Evolutionary conservation across 768 basidiomycete genomes (phyloP), one percentile per base, ranked within the genome.

Genomic region (Kwoniella sp.): DNA sequence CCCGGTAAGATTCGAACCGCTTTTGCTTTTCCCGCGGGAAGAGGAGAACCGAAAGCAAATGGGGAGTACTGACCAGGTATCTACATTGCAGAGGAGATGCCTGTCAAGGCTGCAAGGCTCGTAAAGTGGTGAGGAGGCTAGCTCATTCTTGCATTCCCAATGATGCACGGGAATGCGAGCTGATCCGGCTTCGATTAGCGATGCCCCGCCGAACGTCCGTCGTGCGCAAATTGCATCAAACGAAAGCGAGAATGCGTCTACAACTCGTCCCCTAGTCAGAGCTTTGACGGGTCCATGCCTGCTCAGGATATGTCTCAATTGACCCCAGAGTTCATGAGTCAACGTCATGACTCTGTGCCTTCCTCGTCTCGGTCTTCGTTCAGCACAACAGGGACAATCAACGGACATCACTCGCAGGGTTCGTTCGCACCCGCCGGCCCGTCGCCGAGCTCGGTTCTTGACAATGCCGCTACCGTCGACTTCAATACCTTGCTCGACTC

Each of bases 61-160:
- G n/a, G n/a, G n/a, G n/a, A n/a, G n/a, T n/a, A 20, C 41, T 45
- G 41, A 45, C 41, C 5, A 11, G 41, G 20, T 45, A 5, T 34
- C 41, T n/a, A n/a, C n/a, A n/a, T n/a, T n/a, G 41, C 41, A 58
- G 63, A 20, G 63, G 63, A n/a, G 63, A 65, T 45, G 63, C 63
- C 4, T 65, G 63, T 59, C 63, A 65, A 28, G 28, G 34, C 11
- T 65, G 63, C 30, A 65, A 65, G 37, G 29, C 56, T 1, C 63
- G 63, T 2, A 65, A 65, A 30, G 53, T 59, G 17, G 63, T 65
- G 28, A 51, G 63, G 58, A 15, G 23, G 56, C 7, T 37, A 26
- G n/a, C n/a, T n/a, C n/a, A n/a, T n/a, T n/a, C n/a, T n/a, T n/a
- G n/a, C n/a, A n/a, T n/a, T n/a, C n/a, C n/a, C n/a, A n/a, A n/a